phyloP scores from a whole-genome alignment of 192 early-diverging fungal species.

The Glomus cerebriforme region DNA sequence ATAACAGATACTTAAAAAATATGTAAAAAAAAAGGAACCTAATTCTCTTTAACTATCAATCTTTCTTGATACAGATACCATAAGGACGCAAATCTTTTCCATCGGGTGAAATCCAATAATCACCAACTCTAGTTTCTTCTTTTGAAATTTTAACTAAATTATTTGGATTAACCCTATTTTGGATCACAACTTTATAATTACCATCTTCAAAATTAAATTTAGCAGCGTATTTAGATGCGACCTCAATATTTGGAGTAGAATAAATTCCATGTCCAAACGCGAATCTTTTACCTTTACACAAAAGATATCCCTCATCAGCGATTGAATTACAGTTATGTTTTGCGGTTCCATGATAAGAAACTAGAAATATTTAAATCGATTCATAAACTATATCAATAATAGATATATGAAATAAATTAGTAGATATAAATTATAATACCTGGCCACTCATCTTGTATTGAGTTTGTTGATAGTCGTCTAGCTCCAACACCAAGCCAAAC shows the following conservation, averaged over 20 bases:
- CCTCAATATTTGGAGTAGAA: conserved; percentile 9
- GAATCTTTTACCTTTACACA: conserved; percentile 17
- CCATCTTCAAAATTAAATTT: neutral
- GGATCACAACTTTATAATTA: neutral
- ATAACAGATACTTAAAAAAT: no score
- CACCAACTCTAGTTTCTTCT: neutral
- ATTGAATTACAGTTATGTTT: conserved; percentile 10
- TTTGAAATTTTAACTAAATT: neutral
- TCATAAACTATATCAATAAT: no score
- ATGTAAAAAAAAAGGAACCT: no score
- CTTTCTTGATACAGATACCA: conserved; percentile 25
- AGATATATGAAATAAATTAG: no score
- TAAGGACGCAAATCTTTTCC: conserved; percentile 14
- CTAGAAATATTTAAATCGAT: neutral
- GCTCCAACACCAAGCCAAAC: conserved; percentile 1
- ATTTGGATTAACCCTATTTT: conserved; percentile 25
- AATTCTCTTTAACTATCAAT: no score
- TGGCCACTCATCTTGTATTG: no score
- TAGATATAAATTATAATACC: no score
- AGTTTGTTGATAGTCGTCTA: no score
- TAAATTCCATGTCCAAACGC: conserved; percentile 14
- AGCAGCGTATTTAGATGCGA: neutral
- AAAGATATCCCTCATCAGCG: neutral
- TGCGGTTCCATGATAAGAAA: conserved; percentile 22
- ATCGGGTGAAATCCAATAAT: conserved; percentile 14